phyloP scores from a whole-genome alignment of 345 rosid species.

The Anastatica hierochuntica region DNA sequence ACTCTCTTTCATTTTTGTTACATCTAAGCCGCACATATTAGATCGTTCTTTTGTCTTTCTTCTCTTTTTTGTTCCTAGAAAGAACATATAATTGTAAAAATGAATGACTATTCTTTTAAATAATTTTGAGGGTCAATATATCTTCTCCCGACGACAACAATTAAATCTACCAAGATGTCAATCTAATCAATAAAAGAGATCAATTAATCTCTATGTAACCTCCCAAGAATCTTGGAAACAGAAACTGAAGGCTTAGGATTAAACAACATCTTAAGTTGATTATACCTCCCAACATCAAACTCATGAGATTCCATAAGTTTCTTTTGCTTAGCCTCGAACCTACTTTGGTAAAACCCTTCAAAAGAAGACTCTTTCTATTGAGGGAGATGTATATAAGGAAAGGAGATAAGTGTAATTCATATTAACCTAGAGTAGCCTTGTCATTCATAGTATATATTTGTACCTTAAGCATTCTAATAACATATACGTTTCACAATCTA shows the following conservation, averaged over 20 bases:
- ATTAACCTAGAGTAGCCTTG: too few relatives aligned
- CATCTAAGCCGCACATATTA: slow-evolving; percentile 17
- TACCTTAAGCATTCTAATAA: too few relatives aligned
- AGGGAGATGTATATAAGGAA: too few relatives aligned
- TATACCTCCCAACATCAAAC: slow-evolving; percentile 49
- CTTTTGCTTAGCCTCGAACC: slow-evolving; percentile 56
- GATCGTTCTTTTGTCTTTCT: not conserved
- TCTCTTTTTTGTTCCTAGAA: not conserved
- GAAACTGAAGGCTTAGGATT: slow-evolving; percentile 20
- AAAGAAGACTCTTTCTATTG: slow-evolving; percentile 66
- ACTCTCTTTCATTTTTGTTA: too few relatives aligned
- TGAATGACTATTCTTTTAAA: not conserved
- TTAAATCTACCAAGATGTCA: too few relatives aligned
- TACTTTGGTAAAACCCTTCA: slow-evolving; percentile 73
- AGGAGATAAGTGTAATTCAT: too few relatives aligned
- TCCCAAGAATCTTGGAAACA: slow-evolving; percentile 21
- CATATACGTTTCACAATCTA: too few relatives aligned
- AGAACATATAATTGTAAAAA: not conserved
- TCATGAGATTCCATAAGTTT: slow-evolving; percentile 37
- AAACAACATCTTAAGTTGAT: slow-evolving; percentile 39
- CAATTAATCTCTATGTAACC: not conserved
- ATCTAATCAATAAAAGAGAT: not conserved
- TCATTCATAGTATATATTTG: too few relatives aligned
- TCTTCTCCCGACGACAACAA: slow-evolving; percentile 14
- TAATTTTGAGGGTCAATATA: too few relatives aligned